A percentile compares a stretch with the other conserved stretches of the same genome.
These are phyloP conservation scores for Colletotrichum filicis DNA, from an alignment of 2,329 filamentous ascomycete genomes.

Conservation along the genomic window DNA sequence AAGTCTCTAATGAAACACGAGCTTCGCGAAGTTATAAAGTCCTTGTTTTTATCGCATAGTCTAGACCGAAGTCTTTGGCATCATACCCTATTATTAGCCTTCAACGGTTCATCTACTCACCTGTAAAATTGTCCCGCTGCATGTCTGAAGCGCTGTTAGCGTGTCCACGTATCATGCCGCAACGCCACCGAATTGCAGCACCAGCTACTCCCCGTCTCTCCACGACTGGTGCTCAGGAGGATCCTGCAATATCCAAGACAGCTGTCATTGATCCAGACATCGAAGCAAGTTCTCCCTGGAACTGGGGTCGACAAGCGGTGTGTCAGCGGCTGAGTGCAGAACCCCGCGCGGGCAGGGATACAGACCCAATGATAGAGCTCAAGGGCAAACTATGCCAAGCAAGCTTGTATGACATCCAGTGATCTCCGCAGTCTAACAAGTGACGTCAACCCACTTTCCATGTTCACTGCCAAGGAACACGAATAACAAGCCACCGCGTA, in stretches of 20 bases:
- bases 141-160: background rate
- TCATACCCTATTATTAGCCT: background rate
- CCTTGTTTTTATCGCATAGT: background rate
- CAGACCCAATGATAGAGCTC: background rate
- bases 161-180: background rate
- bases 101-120: background rate
- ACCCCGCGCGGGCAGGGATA: constrained; percentile 13
- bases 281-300: background rate
- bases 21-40: background rate
- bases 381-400: background rate
- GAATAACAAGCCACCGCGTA: background rate
- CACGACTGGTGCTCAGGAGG: background rate
- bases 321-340: constrained; percentile 17
- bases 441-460: constrained; percentile 16
- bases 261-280: background rate
- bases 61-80: background rate
- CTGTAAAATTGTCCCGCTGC: background rate
- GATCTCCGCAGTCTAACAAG: background rate
- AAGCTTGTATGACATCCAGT: background rate
- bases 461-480: constrained; percentile 8
- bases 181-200: background rate
- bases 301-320: constrained; percentile 12
- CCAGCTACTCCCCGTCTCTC: background rate
- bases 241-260: background rate
- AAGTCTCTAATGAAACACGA: background rate